These are phyloP conservation scores for Tylopilus rubrobrunneus DNA, from an alignment of 768 basidiomycete species.

Conservation along the genomic window DNA sequence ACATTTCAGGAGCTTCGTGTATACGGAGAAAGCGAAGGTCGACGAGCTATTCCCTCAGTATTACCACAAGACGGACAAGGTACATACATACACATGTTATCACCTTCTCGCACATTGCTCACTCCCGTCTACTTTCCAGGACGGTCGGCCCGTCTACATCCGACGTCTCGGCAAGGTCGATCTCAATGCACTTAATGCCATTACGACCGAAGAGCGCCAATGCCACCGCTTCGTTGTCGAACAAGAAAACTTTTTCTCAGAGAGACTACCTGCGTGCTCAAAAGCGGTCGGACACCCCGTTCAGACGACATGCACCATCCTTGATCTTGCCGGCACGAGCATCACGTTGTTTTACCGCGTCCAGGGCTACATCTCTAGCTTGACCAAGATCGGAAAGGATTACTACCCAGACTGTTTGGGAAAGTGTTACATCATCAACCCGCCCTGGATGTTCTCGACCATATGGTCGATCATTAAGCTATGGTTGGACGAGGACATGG, in stretches of 20 bases:
- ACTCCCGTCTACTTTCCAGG: conserved; percentile 24
- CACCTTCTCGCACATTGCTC: not conserved
- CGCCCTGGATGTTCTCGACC: conserved; percentile 86
- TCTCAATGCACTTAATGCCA: conserved; percentile 72
- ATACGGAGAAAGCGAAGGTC: conserved; percentile 76
- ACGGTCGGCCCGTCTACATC: conserved; percentile 59
- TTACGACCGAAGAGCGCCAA: conserved; percentile 85
- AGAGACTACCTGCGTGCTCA: conserved; percentile 80
- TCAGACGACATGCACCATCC: conserved; percentile 96
- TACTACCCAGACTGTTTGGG: conserved; percentile 94
- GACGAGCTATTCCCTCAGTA: conserved; percentile 94
- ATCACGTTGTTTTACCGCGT: conserved; percentile 83
- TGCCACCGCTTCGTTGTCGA: conserved; percentile 85
- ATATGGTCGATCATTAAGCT: conserved; percentile 89
- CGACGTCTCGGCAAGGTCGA: conserved; percentile 90
- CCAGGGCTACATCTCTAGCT: conserved; percentile 83
- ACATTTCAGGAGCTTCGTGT: conserved; percentile 68
- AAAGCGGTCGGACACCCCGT: conserved; percentile 74
- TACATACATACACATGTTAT: conserved; percentile 23
- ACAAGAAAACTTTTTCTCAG: conserved; percentile 83
- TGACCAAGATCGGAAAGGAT: conserved; percentile 80
- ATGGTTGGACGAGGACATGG: conserved; percentile 95
- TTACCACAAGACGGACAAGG: conserved; percentile 96
- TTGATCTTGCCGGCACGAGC: conserved; percentile 75
- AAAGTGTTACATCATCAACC: conserved; percentile 98